phyloP scores from a whole-genome alignment of 1,284 basidiomycete genomes.

The Heterobasidion irregulare region DNA sequence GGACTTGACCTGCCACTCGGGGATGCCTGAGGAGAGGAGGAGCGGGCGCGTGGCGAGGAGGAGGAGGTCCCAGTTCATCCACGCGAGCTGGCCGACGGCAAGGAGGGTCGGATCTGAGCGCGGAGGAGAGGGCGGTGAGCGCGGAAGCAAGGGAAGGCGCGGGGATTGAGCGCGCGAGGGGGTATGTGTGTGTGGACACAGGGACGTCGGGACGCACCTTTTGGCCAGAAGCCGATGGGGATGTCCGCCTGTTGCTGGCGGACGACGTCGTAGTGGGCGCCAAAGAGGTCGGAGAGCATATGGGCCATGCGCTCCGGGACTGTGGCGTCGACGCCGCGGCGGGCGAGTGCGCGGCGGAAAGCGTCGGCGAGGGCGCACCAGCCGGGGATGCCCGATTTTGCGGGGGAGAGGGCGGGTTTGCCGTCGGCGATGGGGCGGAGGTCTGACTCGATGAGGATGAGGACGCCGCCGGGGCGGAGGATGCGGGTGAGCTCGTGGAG shows the following conservation, averaged over 20 bases:
- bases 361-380: constrained; percentile 58
- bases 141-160: background rate
- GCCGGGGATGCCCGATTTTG: constrained; percentile 33
- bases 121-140: background rate
- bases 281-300: constrained; percentile 16
- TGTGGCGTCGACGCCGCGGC: constrained; percentile 44
- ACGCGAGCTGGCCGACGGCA: constrained; percentile 57
- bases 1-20: constrained; percentile 40
- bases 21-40: constrained; percentile 42
- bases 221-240: constrained; percentile 15
- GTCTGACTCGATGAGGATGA: constrained; percentile 55
- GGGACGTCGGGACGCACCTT: constrained; percentile 6
- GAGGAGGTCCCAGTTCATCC: constrained; percentile 63
- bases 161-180: constrained; percentile 18
- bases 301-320: constrained; percentile 41
- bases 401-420: constrained; percentile 22
- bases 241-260: constrained; percentile 15
- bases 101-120: constrained; percentile 28
- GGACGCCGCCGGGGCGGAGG: constrained; percentile 60
- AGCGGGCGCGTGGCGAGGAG: constrained; percentile 52
- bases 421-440: constrained; percentile 38
- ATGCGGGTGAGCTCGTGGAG: constrained; percentile 52
- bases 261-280: constrained; percentile 10
- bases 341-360: constrained; percentile 41
- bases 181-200: constrained; percentile 18